Base-by-base conservation (phyloP, 768 basidiomycete genomes). In the Kwoniella europaea region DNA sequence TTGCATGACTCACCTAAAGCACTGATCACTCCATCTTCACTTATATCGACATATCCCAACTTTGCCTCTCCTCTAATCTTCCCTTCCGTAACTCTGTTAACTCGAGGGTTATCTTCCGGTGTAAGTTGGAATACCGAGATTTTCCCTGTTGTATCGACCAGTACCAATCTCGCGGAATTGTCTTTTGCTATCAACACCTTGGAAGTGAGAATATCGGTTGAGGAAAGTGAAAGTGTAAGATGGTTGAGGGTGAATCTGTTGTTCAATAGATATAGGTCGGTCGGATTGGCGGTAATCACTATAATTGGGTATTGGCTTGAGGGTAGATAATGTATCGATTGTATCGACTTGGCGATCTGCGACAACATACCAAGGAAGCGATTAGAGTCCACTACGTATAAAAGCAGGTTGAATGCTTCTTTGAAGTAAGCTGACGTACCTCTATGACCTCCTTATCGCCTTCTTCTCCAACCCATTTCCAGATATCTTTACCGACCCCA, bases 401-500 rank as follows among this genome's bases (percentile, higher is more conserved):
- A 35, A 35, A 35, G 3, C 35, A 35, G 35, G 35, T 9, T 9
- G 35, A 6, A 6, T 35, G 5, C 35, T 35, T 35, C 7, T 9
- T n/a, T 22, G 0, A 27, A 16, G 20, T 62, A 10, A 62, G 59
- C n/a, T 13, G 7, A 74, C 79, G 55, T 58, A 82, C 79, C 62
- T 68, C 55, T 18, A 80, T 59, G 2, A 67, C 63, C 46, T 67
- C 54, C 57, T 77, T 77, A 57, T 70, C 71, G 6, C 71, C 74
- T 7, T 82, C 82, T 24, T 83, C 81, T 0, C 81, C 81, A 22
- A 59, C 65, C 82, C 82, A 83, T 10, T 73, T 52, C 81, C 81
- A 83, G 3, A 81, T n/a, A 13, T 69, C 71, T 63, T 69, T 69
- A 10, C 74, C 71, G 24, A 73, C 68, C 64, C 69, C 50, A 18